Percentiles rank a stretch among this genome's conserved stretches.
Conservation (phyloP, 164 flowering plant genomes). For the Magnolia sinica region DNA sequence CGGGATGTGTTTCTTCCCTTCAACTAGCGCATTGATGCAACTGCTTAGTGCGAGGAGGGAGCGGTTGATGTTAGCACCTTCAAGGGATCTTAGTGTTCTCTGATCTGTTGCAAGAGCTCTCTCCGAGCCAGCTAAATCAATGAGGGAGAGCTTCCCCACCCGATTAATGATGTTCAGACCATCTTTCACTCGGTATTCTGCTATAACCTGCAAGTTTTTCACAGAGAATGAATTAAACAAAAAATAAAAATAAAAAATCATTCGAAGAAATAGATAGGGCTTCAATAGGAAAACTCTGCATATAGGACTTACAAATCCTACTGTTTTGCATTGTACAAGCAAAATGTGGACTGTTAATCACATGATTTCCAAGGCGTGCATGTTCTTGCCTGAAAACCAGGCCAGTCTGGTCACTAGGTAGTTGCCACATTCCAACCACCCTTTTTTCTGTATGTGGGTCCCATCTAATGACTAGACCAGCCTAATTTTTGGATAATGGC, state of each 20-base stretch:
- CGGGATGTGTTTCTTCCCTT: slow-evolving; percentile 92
- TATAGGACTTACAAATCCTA: no score
- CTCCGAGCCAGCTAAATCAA: slow-evolving; percentile 96
- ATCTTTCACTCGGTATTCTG: slow-evolving; percentile 70
- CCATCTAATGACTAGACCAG: no score
- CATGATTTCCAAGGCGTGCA: no score
- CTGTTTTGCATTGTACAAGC: no score
- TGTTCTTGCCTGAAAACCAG: no score
- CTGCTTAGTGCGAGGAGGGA: slow-evolving; percentile 94
- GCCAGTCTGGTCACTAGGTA: no score
- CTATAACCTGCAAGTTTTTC: slow-evolving; percentile 48
- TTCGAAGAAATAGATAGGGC: not conserved
- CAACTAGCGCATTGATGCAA: slow-evolving; percentile 96
- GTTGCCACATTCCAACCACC: no score
- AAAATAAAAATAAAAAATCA: not conserved
- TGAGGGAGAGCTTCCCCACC: slow-evolving; percentile 84
- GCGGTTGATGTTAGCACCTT: slow-evolving; percentile 92
- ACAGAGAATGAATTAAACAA: not conserved
- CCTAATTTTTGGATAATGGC: no score
- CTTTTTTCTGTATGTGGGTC: no score
- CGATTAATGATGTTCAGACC: slow-evolving; percentile 50
- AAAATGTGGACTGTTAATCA: no score
- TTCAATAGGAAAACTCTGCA: not conserved
- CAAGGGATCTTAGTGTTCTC: slow-evolving; percentile 79
- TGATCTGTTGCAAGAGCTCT: slow-evolving; percentile 96